A percentile compares a stretch with the other conserved stretches of the same genome.
These are phyloP conservation scores for Colletotrichum gigasporum DNA, from an alignment of 2,329 filamentous ascomycete species.

Conservation along the genomic window DNA sequence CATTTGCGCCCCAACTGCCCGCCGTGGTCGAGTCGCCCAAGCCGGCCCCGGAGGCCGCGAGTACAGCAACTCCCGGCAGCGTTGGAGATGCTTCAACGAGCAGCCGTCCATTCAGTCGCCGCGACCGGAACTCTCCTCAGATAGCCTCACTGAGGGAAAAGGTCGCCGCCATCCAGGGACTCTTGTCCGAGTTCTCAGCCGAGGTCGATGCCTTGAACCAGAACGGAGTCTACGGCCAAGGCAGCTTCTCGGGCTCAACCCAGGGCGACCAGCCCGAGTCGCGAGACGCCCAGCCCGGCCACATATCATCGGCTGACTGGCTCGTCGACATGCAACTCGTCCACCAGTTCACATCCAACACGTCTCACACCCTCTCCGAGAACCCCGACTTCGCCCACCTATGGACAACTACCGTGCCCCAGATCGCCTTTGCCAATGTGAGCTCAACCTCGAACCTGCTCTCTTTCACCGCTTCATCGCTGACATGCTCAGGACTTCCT, in stretches of 20 bases:
- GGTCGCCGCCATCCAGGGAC: slow-evolving; percentile 20
- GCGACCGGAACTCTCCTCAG: slow-evolving; percentile 5
- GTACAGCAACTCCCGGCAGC: slow-evolving; percentile 16
- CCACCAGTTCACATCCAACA: slow-evolving; percentile 23
- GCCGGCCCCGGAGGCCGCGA: slow-evolving; percentile 1
- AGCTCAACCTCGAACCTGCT: not conserved
- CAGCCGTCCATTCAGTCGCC: slow-evolving; percentile 13
- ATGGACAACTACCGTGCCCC: slow-evolving; percentile 23
- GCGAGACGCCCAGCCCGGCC: not conserved
- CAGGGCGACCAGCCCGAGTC: slow-evolving; percentile 1
- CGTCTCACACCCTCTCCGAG: slow-evolving; percentile 19
- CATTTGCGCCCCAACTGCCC: slow-evolving; percentile 7
- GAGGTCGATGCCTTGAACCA: slow-evolving; percentile 20
- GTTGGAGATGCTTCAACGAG: slow-evolving; percentile 8
- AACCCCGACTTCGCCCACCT: slow-evolving; percentile 22
- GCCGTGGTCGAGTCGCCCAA: slow-evolving; percentile 24
- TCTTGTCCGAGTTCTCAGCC: slow-evolving; percentile 16
- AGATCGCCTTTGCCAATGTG: slow-evolving; percentile 22
- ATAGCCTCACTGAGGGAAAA: slow-evolving; percentile 18
- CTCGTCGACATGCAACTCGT: slow-evolving; percentile 22
- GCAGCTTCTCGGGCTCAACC: not conserved
- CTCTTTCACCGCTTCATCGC: not conserved
- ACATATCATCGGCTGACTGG: slow-evolving; percentile 12
- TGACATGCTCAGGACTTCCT: slow-evolving; percentile 30
- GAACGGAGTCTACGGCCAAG: not conserved